These are phyloP conservation scores for Trichoderma brevicompactum DNA, from an alignment of 2,329 filamentous ascomycete genomes.

Conservation along the genomic window DNA sequence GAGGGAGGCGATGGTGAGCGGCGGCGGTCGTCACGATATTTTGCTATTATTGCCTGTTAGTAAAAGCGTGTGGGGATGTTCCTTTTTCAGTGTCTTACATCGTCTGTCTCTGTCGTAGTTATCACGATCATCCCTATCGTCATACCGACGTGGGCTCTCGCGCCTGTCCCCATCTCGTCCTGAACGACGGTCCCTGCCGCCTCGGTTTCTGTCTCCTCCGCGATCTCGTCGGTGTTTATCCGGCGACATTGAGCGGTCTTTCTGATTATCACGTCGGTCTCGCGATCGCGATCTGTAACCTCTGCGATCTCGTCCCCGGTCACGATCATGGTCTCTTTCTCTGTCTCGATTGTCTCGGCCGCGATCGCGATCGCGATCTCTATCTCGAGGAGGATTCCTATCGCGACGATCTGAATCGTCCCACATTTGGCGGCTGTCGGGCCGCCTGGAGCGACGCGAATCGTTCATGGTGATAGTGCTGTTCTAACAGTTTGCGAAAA, in stretches of 20 bases:
- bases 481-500: background rate
- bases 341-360: slow-evolving; percentile 37
- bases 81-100: slow-evolving; percentile 32
- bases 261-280: slow-evolving; percentile 38
- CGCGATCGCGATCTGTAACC: slow-evolving; percentile 39
- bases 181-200: slow-evolving; percentile 37
- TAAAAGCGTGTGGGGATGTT: too few relatives aligned
- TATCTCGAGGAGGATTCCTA: slow-evolving; percentile 37
- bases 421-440: slow-evolving; percentile 65
- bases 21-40: slow-evolving; percentile 34
- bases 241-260: slow-evolving; percentile 47
- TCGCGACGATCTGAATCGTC: slow-evolving; percentile 56
- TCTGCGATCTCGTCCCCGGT: slow-evolving; percentile 30
- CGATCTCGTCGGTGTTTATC: slow-evolving; percentile 45
- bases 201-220: slow-evolving; percentile 45
- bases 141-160: slow-evolving; percentile 42
- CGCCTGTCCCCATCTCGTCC: slow-evolving; percentile 35
- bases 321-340: slow-evolving; percentile 35
- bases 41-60: background rate
- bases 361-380: slow-evolving; percentile 35
- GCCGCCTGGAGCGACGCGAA: slow-evolving; percentile 41
- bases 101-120: slow-evolving; percentile 36
- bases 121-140: slow-evolving; percentile 35
- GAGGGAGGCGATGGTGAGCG: slow-evolving; percentile 44
- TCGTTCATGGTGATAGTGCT: slow-evolving; percentile 39